Conservation (phyloP, 805 yeast species). For the Starmerella lactis-condensi region DNA sequence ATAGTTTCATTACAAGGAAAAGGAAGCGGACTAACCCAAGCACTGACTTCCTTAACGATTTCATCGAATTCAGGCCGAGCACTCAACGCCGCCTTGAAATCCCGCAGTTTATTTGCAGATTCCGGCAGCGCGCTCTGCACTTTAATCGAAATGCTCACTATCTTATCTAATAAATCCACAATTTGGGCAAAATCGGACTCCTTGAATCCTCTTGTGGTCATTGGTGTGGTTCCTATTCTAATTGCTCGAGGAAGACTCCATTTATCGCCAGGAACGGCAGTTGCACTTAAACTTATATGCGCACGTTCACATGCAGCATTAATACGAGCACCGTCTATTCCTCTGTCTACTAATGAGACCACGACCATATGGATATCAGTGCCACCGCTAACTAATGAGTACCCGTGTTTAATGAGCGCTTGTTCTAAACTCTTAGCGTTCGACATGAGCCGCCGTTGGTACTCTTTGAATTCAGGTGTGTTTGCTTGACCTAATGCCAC, state of each 20-base stretch:
- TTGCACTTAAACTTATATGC: conserved; percentile 89
- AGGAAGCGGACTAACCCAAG: conserved; percentile 14
- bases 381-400: conserved; percentile 76
- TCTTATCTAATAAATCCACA: conserved; percentile 57
- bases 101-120: conserved; percentile 86
- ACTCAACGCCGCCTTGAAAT: conserved; percentile 69
- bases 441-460: conserved; percentile 70
- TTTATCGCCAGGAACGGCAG: conserved; percentile 94
- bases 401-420: conserved; percentile 52
- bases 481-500: conserved; percentile 90
- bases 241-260: conserved; percentile 93
- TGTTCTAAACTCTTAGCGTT: conserved; percentile 70
- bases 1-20: no score
- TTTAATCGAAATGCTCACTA: conserved; percentile 54
- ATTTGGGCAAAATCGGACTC: conserved; percentile 68
- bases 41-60: conserved; percentile 13
- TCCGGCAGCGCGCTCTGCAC: conserved; percentile 66
- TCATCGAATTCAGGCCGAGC: conserved; percentile 17
- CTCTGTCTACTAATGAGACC: conserved; percentile 59
- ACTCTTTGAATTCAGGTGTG: conserved; percentile 73
- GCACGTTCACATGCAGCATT: conserved; percentile 87
- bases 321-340: conserved; percentile 88
- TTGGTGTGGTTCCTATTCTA: conserved; percentile 94
- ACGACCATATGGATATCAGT: conserved; percentile 95
- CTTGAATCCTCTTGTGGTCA: conserved; percentile 92